phyloP scores from a whole-genome alignment of 2,329 filamentous ascomycete genomes.

The Fusarium setosum region DNA sequence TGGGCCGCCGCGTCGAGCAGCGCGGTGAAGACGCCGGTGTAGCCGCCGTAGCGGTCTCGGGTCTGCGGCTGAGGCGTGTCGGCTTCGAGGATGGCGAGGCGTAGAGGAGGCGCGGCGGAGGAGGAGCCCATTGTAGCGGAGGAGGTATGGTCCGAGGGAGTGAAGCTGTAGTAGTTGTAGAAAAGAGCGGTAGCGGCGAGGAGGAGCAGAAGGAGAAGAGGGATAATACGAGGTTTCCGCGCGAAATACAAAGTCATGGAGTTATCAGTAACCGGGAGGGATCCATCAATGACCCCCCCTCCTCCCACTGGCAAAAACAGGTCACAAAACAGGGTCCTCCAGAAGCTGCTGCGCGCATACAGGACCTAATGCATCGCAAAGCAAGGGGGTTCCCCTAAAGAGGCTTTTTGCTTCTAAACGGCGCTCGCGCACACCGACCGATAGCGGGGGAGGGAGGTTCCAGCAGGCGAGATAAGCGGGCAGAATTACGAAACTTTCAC shows the following conservation, averaged over 20 bases:
- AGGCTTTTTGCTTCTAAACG: slow-evolving; percentile 19
- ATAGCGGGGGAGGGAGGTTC: slow-evolving; percentile 27
- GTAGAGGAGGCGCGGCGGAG: slow-evolving; percentile 64
- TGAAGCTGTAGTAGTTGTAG: neutral
- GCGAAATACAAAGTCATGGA: slow-evolving; percentile 11
- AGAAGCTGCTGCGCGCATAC: neutral
- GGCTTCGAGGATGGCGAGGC: slow-evolving; percentile 89
- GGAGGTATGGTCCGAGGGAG: neutral
- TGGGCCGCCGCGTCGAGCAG: slow-evolving; percentile 68
- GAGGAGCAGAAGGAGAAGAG: slow-evolving; percentile 5
- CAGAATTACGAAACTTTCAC: slow-evolving; percentile 30
- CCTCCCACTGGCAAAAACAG: neutral
- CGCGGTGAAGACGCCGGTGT: slow-evolving; percentile 75
- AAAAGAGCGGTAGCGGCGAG: neutral
- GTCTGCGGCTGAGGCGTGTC: slow-evolving; percentile 79
- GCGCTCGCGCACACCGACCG: slow-evolving; percentile 20
- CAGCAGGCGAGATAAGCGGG: slow-evolving; percentile 25
- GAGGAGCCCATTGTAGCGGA: slow-evolving; percentile 30
- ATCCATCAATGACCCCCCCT: neutral
- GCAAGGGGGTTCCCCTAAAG: neutral
- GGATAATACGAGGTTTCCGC: neutral
- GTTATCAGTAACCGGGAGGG: neutral
- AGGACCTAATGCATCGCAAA: slow-evolving; percentile 5
- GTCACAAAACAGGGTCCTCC: neutral
- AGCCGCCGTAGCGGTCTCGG: slow-evolving; percentile 74